Conservation (phyloP, 768 basidiomycete species). For the Russula brevipes region DNA sequence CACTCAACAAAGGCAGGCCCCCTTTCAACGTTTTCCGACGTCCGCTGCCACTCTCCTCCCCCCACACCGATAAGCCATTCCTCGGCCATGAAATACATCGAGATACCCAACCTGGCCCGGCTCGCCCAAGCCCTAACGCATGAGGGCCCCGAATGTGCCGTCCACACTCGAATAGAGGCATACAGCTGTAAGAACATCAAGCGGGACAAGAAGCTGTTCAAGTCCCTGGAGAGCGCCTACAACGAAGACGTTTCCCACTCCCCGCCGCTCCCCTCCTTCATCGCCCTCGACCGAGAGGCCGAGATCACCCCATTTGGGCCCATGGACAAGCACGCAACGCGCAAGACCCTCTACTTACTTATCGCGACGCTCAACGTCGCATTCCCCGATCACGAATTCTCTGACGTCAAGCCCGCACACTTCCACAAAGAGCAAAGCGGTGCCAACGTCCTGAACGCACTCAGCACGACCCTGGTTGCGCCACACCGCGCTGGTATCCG, state of each 20-base stretch:
- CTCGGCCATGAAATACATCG: constrained; percentile 80
- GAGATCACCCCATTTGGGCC: constrained; percentile 88
- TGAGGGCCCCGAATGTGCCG: constrained; percentile 82
- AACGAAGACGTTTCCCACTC: constrained; percentile 74
- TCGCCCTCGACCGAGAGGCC: constrained; percentile 61
- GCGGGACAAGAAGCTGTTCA: constrained; percentile 95
- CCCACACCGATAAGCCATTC: neutral
- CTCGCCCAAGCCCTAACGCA: constrained; percentile 77
- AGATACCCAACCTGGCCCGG: constrained; percentile 69
- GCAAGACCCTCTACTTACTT: constrained; percentile 93
- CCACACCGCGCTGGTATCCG: constrained; percentile 61
- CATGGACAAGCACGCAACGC: constrained; percentile 74
- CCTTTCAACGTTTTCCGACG: neutral
- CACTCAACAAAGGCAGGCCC: neutral
- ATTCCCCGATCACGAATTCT: constrained; percentile 97
- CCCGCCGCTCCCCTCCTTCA: constrained; percentile 78
- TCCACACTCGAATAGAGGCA: constrained; percentile 90
- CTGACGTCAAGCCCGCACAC: constrained; percentile 82
- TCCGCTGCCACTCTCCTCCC: too few relatives aligned
- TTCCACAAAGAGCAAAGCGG: constrained; percentile 77
- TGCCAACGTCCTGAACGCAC: constrained; percentile 74
- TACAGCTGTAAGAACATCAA: constrained; percentile 98
- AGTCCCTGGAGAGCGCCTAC: constrained; percentile 84
- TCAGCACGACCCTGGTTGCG: constrained; percentile 76
- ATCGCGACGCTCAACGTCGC: constrained; percentile 96